A percentile compares a stretch with the other conserved stretches of the same genome.
phyloP scores from a whole-genome alignment of 768 basidiomycete species.

The Naematelia aurantialba region DNA sequence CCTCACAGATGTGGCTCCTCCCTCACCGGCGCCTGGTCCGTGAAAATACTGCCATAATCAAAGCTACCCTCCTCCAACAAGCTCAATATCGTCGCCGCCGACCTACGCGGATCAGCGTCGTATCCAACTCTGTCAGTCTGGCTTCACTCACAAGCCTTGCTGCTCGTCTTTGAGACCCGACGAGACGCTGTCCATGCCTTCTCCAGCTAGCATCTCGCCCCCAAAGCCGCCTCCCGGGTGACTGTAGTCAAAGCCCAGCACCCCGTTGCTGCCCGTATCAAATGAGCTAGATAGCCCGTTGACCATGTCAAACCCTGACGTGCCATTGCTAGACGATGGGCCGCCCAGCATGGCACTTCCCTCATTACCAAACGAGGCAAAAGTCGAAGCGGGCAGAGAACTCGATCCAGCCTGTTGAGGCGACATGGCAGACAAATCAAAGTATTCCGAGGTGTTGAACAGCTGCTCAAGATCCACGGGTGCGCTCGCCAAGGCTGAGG shows the following conservation, averaged over 20 bases:
- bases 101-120: constrained; percentile 23
- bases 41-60: constrained; percentile 44
- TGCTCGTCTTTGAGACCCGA: constrained; percentile 33
- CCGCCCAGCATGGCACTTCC: neutral
- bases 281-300: neutral
- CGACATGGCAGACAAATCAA: constrained; percentile 41
- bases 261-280: constrained; percentile 2
- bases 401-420: neutral
- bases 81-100: constrained; percentile 47
- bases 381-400: neutral
- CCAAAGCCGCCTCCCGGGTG: constrained; percentile 26
- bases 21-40: constrained; percentile 40
- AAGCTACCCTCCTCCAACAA: constrained; percentile 49
- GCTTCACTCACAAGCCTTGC: constrained; percentile 32
- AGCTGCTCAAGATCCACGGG: constrained; percentile 43
- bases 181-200: constrained; percentile 42
- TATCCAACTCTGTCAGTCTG: constrained; percentile 3
- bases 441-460: constrained; percentile 49
- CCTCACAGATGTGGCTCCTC: too few relatives aligned
- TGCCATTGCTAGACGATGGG: neutral
- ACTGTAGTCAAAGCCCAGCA: constrained; percentile 9
- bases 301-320: neutral
- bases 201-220: constrained; percentile 31
- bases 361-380: neutral
- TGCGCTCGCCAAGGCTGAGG: neutral